phyloP scores from a whole-genome alignment of 257 asterid species.

The Penstemon newberryi region DNA sequence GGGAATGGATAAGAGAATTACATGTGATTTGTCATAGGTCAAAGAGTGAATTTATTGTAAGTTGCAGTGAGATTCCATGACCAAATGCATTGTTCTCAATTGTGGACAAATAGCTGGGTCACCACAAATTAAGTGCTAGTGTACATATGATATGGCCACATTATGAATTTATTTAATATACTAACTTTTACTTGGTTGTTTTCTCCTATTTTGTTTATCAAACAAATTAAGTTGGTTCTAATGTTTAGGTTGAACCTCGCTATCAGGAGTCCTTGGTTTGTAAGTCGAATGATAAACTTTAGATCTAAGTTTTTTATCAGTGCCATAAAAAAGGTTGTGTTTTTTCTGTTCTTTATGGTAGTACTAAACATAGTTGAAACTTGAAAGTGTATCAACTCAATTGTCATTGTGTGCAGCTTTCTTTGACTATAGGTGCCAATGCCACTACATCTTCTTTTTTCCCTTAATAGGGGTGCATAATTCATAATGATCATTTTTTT shows the following conservation, averaged over 20 bases:
- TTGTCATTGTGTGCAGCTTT: background rate
- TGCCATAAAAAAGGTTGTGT: no score
- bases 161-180: conserved; percentile 1
- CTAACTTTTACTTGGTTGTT: conserved; percentile 1
- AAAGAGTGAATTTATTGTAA: conserved; percentile 6
- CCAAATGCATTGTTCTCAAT: conserved; percentile 31
- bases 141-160: conserved; percentile 27
- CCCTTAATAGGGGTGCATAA: background rate
- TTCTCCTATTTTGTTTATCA: background rate
- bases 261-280: no score
- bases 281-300: no score
- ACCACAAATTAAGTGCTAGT: conserved; percentile 23
- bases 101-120: conserved; percentile 32
- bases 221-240: no score
- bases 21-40: conserved; percentile 37
- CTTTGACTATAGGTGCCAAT: background rate
- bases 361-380: background rate
- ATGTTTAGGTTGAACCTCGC: no score
- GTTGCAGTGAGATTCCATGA: conserved; percentile 22
- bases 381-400: background rate
- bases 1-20: conserved; percentile 17
- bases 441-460: background rate
- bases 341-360: no score
- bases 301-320: no score
- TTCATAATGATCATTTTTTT: no score